Conservation (phyloP, 108 stramenopile species). For the Cyclotella atomus region DNA sequence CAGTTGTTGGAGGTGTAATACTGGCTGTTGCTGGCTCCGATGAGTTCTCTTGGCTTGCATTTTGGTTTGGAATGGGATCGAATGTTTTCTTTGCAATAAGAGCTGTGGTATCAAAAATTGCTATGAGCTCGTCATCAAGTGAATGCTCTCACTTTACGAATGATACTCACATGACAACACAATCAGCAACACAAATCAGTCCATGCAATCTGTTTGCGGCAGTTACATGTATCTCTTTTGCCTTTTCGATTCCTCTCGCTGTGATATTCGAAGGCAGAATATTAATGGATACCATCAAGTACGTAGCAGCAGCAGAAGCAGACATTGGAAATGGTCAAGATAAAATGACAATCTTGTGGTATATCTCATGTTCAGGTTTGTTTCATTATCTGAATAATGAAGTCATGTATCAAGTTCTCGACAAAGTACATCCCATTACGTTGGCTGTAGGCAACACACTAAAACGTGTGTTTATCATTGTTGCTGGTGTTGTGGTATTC, state of each 20-base stretch:
- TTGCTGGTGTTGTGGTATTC: constrained; percentile 64
- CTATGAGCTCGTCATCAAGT: too few species aligned
- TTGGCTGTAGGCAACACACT: constrained; percentile 81
- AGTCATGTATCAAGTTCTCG: constrained; percentile 76
- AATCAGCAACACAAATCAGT: constrained; percentile 9
- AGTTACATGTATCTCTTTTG: constrained; percentile 61
- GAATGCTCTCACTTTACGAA: too few species aligned
- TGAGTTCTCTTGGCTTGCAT: constrained; percentile 53
- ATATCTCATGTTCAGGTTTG: constrained; percentile 53
- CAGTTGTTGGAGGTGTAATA: constrained; percentile 61
- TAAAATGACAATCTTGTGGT: constrained; percentile 9
- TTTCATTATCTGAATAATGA: constrained; percentile 83
- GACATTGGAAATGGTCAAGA: not conserved
- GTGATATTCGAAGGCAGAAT: constrained; percentile 46
- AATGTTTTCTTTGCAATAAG: constrained; percentile 69
- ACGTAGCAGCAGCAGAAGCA: not conserved
- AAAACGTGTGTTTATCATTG: constrained; percentile 82
- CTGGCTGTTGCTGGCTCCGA: constrained; percentile 47
- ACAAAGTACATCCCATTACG: constrained; percentile 72
- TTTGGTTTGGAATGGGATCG: constrained; percentile 72
- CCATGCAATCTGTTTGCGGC: constrained; percentile 68
- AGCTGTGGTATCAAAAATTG: constrained; percentile 68
- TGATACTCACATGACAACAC: not conserved
- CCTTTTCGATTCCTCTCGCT: constrained; percentile 55
- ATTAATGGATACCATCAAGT: constrained; percentile 6